These are phyloP conservation scores for Emergomyces orientalis DNA, from an alignment of 2,329 filamentous ascomycete species.

Conservation along the genomic window DNA sequence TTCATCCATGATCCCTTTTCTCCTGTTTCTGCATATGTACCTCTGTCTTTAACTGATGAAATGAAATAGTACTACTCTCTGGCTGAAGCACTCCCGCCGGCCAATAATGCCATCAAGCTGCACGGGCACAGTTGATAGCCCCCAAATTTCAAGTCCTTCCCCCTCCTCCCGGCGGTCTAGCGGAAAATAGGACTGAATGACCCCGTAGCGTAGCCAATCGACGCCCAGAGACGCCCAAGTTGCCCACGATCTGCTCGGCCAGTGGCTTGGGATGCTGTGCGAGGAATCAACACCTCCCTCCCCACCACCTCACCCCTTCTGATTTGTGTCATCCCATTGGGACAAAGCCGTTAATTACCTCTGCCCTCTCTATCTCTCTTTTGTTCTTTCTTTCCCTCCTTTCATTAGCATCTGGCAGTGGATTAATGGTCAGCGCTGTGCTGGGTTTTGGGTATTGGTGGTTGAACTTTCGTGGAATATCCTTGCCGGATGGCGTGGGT, in stretches of 20 bases:
- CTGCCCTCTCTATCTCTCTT: no score
- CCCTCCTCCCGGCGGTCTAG: neutral
- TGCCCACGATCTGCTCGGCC: neutral
- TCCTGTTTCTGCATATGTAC: no score
- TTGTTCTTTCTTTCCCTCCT: neutral
- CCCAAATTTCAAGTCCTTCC: neutral
- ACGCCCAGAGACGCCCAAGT: neutral
- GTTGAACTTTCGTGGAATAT: neutral
- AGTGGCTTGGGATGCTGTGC: neutral
- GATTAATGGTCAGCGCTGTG: neutral
- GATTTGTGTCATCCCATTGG: neutral
- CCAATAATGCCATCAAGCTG: neutral
- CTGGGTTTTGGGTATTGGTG: neutral
- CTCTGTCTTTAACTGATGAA: neutral
- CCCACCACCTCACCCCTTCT: neutral
- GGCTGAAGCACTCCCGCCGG: neutral
- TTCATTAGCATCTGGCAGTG: neutral
- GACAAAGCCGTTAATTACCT: neutral
- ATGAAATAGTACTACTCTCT: no score
- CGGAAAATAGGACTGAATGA: conserved; percentile 6
- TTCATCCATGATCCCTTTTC: neutral
- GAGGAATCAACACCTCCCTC: neutral
- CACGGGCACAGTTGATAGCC: neutral
- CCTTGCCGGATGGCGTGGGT: neutral
- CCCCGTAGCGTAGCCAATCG: neutral